Percentiles rank a stretch among this genome's conserved stretches.
Conservation (phyloP, 163 green algal species). For the Scenedesmus sp. region DNA sequence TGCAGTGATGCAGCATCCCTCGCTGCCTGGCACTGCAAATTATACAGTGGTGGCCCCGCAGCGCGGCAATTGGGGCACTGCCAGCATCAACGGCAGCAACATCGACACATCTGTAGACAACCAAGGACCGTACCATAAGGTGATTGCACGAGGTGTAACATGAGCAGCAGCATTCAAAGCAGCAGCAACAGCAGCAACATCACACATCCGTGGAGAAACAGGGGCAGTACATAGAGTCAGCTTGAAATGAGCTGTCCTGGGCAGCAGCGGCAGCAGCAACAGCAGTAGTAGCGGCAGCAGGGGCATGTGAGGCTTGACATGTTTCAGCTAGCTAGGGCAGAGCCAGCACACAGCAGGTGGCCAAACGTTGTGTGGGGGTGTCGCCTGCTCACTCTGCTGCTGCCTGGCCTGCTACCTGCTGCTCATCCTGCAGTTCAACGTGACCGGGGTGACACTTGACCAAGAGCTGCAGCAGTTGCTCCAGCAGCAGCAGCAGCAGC, state of each 20-base stretch:
- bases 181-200: no score
- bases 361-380: neutral
- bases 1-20: neutral
- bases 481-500: neutral
- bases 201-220: no score
- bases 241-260: neutral
- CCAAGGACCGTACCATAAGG: slow-evolving; percentile 53
- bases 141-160: slow-evolving; percentile 7
- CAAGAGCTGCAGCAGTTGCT: neutral
- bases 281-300: neutral
- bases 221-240: no score
- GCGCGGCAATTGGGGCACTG: slow-evolving; percentile 83
- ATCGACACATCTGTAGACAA: slow-evolving; percentile 78
- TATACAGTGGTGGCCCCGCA: slow-evolving; percentile 63
- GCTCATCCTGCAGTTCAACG: slow-evolving; percentile 18
- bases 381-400: neutral
- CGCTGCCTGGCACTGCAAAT: neutral
- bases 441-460: slow-evolving; percentile 37
- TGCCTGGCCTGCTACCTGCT: neutral
- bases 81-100: slow-evolving; percentile 80
- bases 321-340: neutral
- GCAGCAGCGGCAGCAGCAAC: neutral
- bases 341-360: no score
- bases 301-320: neutral
- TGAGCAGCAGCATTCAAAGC: no score